Evolutionary conservation across 768 basidiomycete genomes (phyloP).

Genomic region (Lactarius evosmus): DNA sequence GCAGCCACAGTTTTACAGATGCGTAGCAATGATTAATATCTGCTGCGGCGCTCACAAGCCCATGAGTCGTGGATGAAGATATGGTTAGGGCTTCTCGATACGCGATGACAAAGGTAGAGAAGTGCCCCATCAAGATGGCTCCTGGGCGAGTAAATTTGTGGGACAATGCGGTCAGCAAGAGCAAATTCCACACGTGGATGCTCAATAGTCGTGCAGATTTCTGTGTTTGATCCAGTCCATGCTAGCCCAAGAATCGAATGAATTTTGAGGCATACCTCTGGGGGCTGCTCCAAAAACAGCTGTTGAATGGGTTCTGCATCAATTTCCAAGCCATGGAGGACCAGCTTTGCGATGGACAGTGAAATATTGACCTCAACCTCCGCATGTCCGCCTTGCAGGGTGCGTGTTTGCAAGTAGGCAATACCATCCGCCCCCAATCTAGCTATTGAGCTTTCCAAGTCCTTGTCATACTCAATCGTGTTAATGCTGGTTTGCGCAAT

Average conservation of each 20-base stretch:
- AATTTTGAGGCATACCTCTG: constrained; percentile 10
- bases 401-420: constrained; percentile 32
- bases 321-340: constrained; percentile 45
- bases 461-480: constrained; percentile 14
- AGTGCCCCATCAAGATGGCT: constrained; percentile 47
- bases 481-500: constrained; percentile 35
- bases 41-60: constrained; percentile 44
- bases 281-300: constrained; percentile 36
- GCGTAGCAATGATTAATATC: constrained; percentile 67
- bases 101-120: constrained; percentile 47
- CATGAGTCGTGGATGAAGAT: constrained; percentile 33
- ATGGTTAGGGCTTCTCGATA: constrained; percentile 42
- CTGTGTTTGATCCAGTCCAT: constrained; percentile 6
- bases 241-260: not conserved
- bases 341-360: constrained; percentile 48
- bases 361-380: constrained; percentile 53
- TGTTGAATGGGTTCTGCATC: constrained; percentile 44
- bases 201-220: constrained; percentile 31
- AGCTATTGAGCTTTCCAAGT: constrained; percentile 10
- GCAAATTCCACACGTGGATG: constrained; percentile 63
- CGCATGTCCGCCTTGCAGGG: constrained; percentile 36
- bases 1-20: constrained; percentile 67
- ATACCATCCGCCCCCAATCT: constrained; percentile 24
- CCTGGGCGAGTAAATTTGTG: constrained; percentile 37
- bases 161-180: constrained; percentile 53